Evolutionary conservation across 2,329 filamentous ascomycete genomes (phyloP).

Genomic region (Berkeleyomyces basicola): DNA sequence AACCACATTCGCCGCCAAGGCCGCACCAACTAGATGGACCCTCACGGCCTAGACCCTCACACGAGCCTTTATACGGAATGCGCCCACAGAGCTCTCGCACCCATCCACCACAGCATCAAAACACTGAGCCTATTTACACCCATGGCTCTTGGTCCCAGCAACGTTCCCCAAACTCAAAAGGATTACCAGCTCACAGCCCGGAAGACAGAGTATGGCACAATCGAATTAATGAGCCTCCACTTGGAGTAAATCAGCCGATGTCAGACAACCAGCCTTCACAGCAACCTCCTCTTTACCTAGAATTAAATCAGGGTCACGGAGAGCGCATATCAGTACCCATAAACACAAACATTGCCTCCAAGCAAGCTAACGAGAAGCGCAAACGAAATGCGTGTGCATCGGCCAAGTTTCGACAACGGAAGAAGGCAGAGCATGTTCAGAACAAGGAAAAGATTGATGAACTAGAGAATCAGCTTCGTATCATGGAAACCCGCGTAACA

Average conservation of each 20-base stretch:
- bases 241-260: not conserved
- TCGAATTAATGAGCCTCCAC: not conserved
- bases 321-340: slow-evolving; percentile 4
- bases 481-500: not conserved
- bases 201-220: not conserved
- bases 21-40: not conserved
- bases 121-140: not conserved
- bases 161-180: not conserved
- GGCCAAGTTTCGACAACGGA: slow-evolving; percentile 50
- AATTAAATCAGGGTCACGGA: not conserved
- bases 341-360: slow-evolving; percentile 37
- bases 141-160: not conserved
- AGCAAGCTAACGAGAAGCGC: slow-evolving; percentile 69
- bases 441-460: slow-evolving; percentile 38
- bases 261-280: not conserved
- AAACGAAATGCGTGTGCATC: slow-evolving; percentile 75
- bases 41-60: not conserved
- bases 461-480: not conserved
- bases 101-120: not conserved
- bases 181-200: not conserved
- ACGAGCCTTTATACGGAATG: not conserved
- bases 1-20: not conserved
- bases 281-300: not conserved
- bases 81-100: not conserved
- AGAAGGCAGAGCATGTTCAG: slow-evolving; percentile 69